Evolutionary conservation across 495 filamentous ascomycete genomes (phyloP).

Genomic region (Rusavskia elegans): DNA sequence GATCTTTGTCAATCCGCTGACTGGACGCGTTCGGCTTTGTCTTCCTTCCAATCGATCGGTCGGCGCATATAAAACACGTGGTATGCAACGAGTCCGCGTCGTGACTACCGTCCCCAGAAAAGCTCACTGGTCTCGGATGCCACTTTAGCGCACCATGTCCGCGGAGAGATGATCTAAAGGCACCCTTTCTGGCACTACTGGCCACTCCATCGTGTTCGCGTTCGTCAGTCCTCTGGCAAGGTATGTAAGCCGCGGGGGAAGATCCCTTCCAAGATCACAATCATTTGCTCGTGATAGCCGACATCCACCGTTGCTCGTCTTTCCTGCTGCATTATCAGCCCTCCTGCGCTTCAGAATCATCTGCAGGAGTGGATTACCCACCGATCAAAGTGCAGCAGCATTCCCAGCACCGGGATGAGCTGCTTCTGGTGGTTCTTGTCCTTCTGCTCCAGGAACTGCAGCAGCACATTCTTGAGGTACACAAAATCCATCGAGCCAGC

Average conservation of each 20-base stretch:
- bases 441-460: constrained; percentile 89
- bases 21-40: background rate
- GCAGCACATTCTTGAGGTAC: constrained; percentile 87
- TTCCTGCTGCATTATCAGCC: constrained; percentile 29
- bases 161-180: too few species aligned
- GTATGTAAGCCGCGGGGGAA: too few species aligned
- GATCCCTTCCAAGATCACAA: background rate
- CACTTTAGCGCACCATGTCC: background rate
- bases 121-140: too few species aligned
- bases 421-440: constrained; percentile 84
- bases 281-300: constrained; percentile 48
- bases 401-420: constrained; percentile 79
- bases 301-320: constrained; percentile 82
- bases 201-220: too few species aligned
- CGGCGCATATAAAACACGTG: background rate
- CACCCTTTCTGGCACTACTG: too few species aligned
- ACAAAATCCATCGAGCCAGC: constrained; percentile 47
- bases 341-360: background rate
- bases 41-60: background rate
- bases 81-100: background rate
- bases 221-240: too few species aligned
- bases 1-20: constrained; percentile 1
- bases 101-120: background rate
- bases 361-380: constrained; percentile 24
- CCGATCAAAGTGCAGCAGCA: constrained; percentile 84